Percentiles rank a stretch among this genome's conserved stretches.
phyloP scores from a whole-genome alignment of 495 filamentous ascomycete genomes.

The Tirmania nivea region DNA sequence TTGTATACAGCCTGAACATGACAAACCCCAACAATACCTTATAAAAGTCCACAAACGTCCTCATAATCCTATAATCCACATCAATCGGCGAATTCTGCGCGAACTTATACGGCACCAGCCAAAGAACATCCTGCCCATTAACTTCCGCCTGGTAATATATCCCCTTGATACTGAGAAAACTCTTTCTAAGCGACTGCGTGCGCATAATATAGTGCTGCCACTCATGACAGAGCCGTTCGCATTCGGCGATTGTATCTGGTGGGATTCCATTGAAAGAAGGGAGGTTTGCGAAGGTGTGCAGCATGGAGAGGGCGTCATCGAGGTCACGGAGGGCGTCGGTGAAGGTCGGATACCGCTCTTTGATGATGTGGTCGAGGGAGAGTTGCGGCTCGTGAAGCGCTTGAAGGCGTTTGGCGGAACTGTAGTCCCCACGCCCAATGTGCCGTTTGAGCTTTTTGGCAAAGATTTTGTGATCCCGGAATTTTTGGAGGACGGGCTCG shows the following conservation, averaged over 20 bases:
- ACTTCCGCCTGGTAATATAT: slow-evolving; percentile 99
- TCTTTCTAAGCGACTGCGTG: slow-evolving; percentile 74
- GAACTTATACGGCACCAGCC: slow-evolving; percentile 93
- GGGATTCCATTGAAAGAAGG: slow-evolving; percentile 71
- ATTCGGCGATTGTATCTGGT: slow-evolving; percentile 77
- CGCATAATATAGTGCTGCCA: slow-evolving; percentile 94
- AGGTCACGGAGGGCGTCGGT: slow-evolving; percentile 83
- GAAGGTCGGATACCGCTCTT: slow-evolving; percentile 95
- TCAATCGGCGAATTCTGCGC: slow-evolving; percentile 81
- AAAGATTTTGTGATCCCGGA: slow-evolving; percentile 86
- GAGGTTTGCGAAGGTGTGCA: slow-evolving; percentile 94
- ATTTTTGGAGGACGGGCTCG: slow-evolving; percentile 85
- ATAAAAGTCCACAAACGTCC: slow-evolving; percentile 96
- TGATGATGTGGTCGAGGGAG: slow-evolving; percentile 85
- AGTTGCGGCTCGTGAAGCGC: slow-evolving; percentile 53
- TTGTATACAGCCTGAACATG: slow-evolving; percentile 82
- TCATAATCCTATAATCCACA: slow-evolving; percentile 96
- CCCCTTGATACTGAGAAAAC: slow-evolving; percentile 94
- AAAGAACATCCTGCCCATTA: slow-evolving; percentile 75
- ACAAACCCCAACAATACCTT: slow-evolving; percentile 87
- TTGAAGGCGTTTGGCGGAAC: slow-evolving; percentile 50
- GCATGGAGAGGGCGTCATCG: slow-evolving; percentile 87
- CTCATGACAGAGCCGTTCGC: slow-evolving; percentile 75
- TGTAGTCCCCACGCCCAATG: slow-evolving; percentile 72
- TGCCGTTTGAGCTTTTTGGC: slow-evolving; percentile 91